Conservation (phyloP, 78 protist species). For the Dictyostelium capitatum region DNA sequence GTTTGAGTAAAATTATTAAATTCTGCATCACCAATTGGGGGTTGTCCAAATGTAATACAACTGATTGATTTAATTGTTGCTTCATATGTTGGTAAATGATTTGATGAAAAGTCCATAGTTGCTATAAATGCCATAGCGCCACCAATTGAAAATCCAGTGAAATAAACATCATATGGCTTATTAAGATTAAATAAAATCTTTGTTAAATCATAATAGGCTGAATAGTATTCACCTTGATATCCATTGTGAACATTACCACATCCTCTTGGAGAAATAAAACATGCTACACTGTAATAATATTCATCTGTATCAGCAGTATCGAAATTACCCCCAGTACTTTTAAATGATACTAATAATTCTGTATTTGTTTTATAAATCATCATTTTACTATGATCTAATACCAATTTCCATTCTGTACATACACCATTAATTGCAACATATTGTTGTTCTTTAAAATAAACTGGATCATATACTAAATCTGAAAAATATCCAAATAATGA, state of each 20-base stretch:
- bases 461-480: conserved; percentile 28
- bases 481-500: conserved; percentile 8
- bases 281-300: background rate
- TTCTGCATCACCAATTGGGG: conserved; percentile 10
- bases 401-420: background rate
- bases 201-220: background rate
- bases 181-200: background rate
- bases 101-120: background rate
- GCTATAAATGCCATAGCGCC: conserved; percentile 11
- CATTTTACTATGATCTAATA: conserved; percentile 10
- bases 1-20: background rate
- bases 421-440: background rate
- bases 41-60: conserved; percentile 59
- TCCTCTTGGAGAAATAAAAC: background rate
- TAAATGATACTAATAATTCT: conserved; percentile 9
- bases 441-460: background rate
- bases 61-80: background rate
- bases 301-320: background rate
- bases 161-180: conserved; percentile 19
- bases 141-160: conserved; percentile 59
- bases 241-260: conserved; percentile 42
- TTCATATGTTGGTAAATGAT: background rate
- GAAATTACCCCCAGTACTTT: background rate
- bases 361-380: background rate
- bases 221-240: background rate